phyloP scores from a whole-genome alignment of 805 yeast species.

The Kluyveromyces dobzhanskii region DNA sequence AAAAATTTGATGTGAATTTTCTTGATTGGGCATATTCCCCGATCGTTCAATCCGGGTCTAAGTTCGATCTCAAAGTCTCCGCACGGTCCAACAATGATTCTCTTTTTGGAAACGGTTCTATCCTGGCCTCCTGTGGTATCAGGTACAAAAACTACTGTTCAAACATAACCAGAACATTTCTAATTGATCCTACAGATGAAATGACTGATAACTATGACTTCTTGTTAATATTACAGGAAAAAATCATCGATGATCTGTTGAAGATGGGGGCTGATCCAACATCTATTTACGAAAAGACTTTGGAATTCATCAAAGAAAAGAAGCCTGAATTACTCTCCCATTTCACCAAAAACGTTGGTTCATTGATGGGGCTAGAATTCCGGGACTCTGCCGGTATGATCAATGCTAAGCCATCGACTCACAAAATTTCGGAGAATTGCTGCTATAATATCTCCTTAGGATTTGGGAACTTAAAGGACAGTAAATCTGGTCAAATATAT shows the following conservation, averaged over 20 bases:
- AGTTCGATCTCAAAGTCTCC: slow-evolving; percentile 74
- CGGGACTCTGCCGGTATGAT: slow-evolving; percentile 71
- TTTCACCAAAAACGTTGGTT: slow-evolving; percentile 77
- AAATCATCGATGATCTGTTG: slow-evolving; percentile 45
- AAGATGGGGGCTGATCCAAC: slow-evolving; percentile 64
- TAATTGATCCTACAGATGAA: slow-evolving; percentile 79
- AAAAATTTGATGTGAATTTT: slow-evolving; percentile 65
- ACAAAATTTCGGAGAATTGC: slow-evolving; percentile 61
- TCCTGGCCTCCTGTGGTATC: slow-evolving; percentile 74
- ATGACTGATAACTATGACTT: slow-evolving; percentile 76
- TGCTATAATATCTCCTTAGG: slow-evolving; percentile 73
- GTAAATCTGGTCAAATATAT: slow-evolving; percentile 48
- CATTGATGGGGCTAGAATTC: slow-evolving; percentile 83
- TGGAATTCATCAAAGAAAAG: slow-evolving; percentile 50
- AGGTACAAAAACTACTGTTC: slow-evolving; percentile 87
- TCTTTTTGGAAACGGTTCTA: slow-evolving; percentile 65
- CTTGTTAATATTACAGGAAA: slow-evolving; percentile 58
- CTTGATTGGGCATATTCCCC: slow-evolving; percentile 95
- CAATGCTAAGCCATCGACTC: slow-evolving; percentile 57
- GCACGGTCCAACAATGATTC: slow-evolving; percentile 65
- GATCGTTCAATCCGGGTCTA: slow-evolving; percentile 80
- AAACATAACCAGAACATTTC: slow-evolving; percentile 75
- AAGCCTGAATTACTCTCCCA: slow-evolving; percentile 56
- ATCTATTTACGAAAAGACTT: slow-evolving; percentile 55
- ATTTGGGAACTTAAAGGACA: slow-evolving; percentile 51